Evolutionary conservation across 2,329 filamentous ascomycete species (phyloP), one percentile per base, ranked within the genome.

Genomic region (Hypoxylon sp.): DNA sequence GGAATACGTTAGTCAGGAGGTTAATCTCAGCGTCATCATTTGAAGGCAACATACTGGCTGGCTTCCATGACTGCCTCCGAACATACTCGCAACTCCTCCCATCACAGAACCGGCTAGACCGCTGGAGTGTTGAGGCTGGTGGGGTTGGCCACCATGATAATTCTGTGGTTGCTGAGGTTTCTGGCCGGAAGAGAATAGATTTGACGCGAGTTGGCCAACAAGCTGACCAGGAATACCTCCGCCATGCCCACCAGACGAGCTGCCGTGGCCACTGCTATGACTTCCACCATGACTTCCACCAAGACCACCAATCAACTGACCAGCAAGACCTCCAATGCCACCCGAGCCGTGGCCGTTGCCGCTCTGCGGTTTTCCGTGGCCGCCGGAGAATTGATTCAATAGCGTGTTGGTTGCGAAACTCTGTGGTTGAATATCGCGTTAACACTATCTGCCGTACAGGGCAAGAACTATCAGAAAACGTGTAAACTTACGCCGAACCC

Each of bases 321-420:
- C 83, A 33, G 85, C 84, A 14, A 88, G 77, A 44, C 80, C 81
- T 48, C 84, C 83, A 25, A 86, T 79, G 8, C 82, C 81, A 56
- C 78, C 80, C 20, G 82, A 81, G 66, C 77, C 75, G 51, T 81
- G 76, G 35, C 80, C 76, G 46, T 78, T 72, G 64, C 80, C 72
- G 54, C 78, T 71, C 27, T 80, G 76, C 30, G 78, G 74, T 72
- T 85, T 85, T 54, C 74, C 75, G 61, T 83, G 80, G 59, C 82
- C 83, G 61, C 85, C 83, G 44, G 79, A 76, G 53, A 89, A 81
- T 66, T 80, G 78, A 73, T 75, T 80, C 68, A 81, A 74, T 49
- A 91, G 81, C 49, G 87, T 82, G 75, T 89, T 90, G 79, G 89
- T 83, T 11, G 89, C 88, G 77, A 91, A 85, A 75, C 81, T 85